Evolutionary conservation across 805 yeast species (phyloP).

Genomic region (Vanderwaltozyma polyspora): DNA sequence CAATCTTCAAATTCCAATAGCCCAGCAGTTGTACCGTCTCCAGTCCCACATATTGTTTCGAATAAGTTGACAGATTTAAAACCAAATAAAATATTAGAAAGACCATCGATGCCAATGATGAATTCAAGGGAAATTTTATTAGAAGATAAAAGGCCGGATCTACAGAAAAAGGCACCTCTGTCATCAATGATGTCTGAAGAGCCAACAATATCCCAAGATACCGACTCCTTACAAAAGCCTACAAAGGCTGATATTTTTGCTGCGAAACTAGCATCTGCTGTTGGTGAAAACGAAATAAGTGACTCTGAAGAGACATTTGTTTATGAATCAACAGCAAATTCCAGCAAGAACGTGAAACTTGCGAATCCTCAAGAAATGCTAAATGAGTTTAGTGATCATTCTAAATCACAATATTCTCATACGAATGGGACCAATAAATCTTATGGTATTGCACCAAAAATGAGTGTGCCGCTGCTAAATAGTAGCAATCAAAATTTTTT

Average conservation of each 20-base stretch:
- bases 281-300: constrained; percentile 75
- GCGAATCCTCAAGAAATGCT: background rate
- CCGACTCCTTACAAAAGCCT: constrained; percentile 5
- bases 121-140: constrained; percentile 19
- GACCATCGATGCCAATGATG: constrained; percentile 16
- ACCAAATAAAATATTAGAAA: constrained; percentile 13
- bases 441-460: constrained; percentile 22
- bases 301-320: constrained; percentile 94
- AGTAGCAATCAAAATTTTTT: constrained; percentile 17
- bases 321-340: constrained; percentile 47
- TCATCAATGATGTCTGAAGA: background rate
- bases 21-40: background rate
- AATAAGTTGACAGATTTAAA: background rate
- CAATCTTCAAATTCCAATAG: background rate
- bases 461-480: constrained; percentile 26
- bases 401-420: background rate
- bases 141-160: constrained; percentile 8
- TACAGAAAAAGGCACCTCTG: constrained; percentile 1
- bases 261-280: constrained; percentile 88
- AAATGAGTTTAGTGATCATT: constrained; percentile 1
- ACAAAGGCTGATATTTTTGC: constrained; percentile 90
- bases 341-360: constrained; percentile 16
- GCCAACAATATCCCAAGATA: background rate
- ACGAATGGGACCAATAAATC: constrained; percentile 2
- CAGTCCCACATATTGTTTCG: background rate